Evolutionary conservation across 306 rosid genomes (phyloP).

Genomic region (Trifolium subterraneum): DNA sequence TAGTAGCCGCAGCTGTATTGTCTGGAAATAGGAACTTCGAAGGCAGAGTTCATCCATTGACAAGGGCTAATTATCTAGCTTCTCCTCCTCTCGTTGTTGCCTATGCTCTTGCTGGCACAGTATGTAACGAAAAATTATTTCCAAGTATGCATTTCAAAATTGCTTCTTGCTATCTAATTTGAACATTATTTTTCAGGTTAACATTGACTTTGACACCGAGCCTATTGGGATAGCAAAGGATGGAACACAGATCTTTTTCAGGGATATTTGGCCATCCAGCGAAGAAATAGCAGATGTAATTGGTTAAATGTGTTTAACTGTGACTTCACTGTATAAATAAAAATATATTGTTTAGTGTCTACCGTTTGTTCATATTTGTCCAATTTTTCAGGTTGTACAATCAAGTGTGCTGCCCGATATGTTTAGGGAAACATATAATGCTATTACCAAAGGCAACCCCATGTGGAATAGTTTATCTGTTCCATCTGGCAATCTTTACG

Average conservation of each 20-base stretch:
- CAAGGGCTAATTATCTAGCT: constrained; percentile 98
- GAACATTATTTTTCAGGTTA: constrained; percentile 64
- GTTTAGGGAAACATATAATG: constrained; percentile 90
- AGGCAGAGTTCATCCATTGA: constrained; percentile 96
- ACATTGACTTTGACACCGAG: constrained; percentile 83
- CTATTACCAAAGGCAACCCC: constrained; percentile 90
- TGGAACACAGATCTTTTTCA: constrained; percentile 73
- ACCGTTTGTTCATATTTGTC: constrained; percentile 38
- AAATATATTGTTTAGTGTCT: constrained; percentile 22
- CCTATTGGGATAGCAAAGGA: constrained; percentile 83
- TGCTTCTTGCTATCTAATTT: constrained; percentile 41
- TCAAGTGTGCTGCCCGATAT: constrained; percentile 91
- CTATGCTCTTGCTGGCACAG: constrained; percentile 96
- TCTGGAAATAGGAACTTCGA: constrained; percentile 98
- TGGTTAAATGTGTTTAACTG: constrained; percentile 36
- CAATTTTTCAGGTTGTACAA: constrained; percentile 76
- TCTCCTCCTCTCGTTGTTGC: constrained; percentile 99
- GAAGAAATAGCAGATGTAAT: constrained; percentile 85
- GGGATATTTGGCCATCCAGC: constrained; percentile 90
- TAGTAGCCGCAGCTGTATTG: constrained; percentile 93
- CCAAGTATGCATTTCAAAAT: constrained; percentile 15
- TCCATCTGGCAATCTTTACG: constrained; percentile 81
- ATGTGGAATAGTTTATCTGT: constrained; percentile 92
- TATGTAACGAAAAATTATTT: constrained; percentile 51
- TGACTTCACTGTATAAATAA: constrained; percentile 21